Evolutionary conservation across 1,139 yeast genomes (phyloP), one percentile per base, ranked within the genome.

Genomic region (Candida mesenterica): DNA sequence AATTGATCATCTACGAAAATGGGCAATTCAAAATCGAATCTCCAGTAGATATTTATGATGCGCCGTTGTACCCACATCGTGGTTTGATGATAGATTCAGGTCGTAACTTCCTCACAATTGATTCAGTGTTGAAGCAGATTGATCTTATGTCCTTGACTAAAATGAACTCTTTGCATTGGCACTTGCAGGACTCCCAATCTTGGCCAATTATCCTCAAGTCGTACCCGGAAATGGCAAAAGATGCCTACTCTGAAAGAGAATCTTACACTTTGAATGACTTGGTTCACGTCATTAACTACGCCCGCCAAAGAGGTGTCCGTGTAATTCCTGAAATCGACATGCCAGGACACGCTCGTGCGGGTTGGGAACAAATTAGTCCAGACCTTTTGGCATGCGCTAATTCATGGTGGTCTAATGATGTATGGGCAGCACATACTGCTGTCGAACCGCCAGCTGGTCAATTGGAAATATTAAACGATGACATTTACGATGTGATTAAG

Each of bases 391-490:
- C 62, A 8, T 69, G 75, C 52, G 61, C 55, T 2, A 43, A 60
- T 28, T 49, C 56, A 1, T 57, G 61, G 54, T 65, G 69, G 69
- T 42, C 57, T 9, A 49, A 52, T 32, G 62, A 55, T 32, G 52
- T 45, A 16, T 50, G 52, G 50, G 47, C 46, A 4, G 39, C 37
- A 15, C 57, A 51, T 33, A 57, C 62, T 15, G 70, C 75, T 1
- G 61, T 53, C n/a, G 74, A 70, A 44, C 75, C 77, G 10, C 69
- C 70, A 14, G 63, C 75, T 3, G 75, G 75, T 2, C 77, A 72
- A 46, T 53, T 72, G 29, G 70, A 72, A 38, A 57, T 68, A 31
- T 41, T 65, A 33, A 52, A 60, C 40, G 50, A 63, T 31, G 53
- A 57, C 3, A 62, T 72, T 3, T 68, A 66, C 40, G 53, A 57